Percentiles rank a stretch among this genome's conserved stretches.
Evolutionary conservation across 768 basidiomycete genomes (phyloP).

Genomic region (Clathrus columnatus): DNA sequence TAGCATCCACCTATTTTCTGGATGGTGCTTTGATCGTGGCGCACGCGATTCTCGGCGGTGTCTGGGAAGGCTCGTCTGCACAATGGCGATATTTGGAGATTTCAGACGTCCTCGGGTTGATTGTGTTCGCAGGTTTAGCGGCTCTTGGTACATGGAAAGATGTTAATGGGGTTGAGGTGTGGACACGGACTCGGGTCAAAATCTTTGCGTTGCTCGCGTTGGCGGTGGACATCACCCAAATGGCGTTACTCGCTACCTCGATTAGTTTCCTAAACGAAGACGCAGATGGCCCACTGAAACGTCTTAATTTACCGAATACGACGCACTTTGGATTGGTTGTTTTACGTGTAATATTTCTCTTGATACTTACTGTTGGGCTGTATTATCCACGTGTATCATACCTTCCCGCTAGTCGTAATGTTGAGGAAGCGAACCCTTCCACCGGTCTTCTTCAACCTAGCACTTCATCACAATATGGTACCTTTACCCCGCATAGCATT

Average conservation of each 20-base stretch:
- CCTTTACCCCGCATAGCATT: constrained; percentile 53
- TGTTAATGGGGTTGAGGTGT: constrained; percentile 57
- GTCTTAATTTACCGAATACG: constrained; percentile 27
- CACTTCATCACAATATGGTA: constrained; percentile 60
- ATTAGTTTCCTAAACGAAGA: constrained; percentile 11
- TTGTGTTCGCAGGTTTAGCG: constrained; percentile 64
- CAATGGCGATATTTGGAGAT: constrained; percentile 26
- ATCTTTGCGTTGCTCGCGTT: constrained; percentile 44
- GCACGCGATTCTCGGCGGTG: constrained; percentile 51
- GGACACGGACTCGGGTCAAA: constrained; percentile 53
- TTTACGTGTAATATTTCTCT: constrained; percentile 55
- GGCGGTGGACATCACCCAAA: constrained; percentile 50
- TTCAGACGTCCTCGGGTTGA: constrained; percentile 48
- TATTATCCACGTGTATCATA: constrained; percentile 59
- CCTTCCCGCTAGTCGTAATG: constrained; percentile 34
- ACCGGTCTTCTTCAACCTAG: constrained; percentile 42
- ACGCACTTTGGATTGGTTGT: constrained; percentile 50
- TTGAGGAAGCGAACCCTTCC: constrained; percentile 33
- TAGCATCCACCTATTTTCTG: constrained; percentile 63
- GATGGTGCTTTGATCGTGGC: constrained; percentile 70
- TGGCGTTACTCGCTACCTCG: constrained; percentile 41
- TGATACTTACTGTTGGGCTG: constrained; percentile 53
- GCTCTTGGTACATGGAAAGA: constrained; percentile 77
- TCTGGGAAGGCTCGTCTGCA: constrained; percentile 41
- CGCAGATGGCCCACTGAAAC: constrained; percentile 8